phyloP scores from a whole-genome alignment of 805 yeast genomes.

The Saturnispora bothae region DNA sequence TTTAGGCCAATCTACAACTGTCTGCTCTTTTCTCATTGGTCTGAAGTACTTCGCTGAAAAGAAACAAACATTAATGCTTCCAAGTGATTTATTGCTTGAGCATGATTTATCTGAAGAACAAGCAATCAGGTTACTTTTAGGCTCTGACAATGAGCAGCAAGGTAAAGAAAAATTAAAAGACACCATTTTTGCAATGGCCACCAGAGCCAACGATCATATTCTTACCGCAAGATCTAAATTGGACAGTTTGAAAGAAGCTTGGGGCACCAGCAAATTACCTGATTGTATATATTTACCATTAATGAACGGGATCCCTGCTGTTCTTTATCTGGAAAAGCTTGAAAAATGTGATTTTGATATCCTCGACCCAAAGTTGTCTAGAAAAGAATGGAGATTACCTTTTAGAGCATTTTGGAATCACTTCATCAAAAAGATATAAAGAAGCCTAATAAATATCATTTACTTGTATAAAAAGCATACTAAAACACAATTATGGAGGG shows the following conservation, averaged over 20 bases:
- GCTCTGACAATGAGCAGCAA: slow-evolving; percentile 28
- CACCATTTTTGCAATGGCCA: slow-evolving; percentile 59
- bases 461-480: slow-evolving; percentile 11
- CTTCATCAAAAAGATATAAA: slow-evolving; percentile 8
- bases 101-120: slow-evolving; percentile 54
- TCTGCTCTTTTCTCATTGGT: slow-evolving; percentile 55
- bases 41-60: slow-evolving; percentile 43
- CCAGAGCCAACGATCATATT: slow-evolving; percentile 71
- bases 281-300: slow-evolving; percentile 60
- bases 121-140: slow-evolving; percentile 38
- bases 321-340: slow-evolving; percentile 48
- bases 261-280: slow-evolving; percentile 31
- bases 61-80: slow-evolving; percentile 46
- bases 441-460: not conserved
- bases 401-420: slow-evolving; percentile 46
- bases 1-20: slow-evolving; percentile 70
- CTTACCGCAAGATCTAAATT: slow-evolving; percentile 56
- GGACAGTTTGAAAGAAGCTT: slow-evolving; percentile 26
- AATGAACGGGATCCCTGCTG: slow-evolving; percentile 56
- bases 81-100: slow-evolving; percentile 47
- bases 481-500: not conserved
- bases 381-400: slow-evolving; percentile 56
- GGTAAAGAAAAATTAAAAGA: slow-evolving; percentile 33
- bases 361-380: slow-evolving; percentile 31
- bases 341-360: slow-evolving; percentile 60